A percentile compares a stretch with the other conserved stretches of the same genome.
Evolutionary conservation across 345 rosid species (phyloP).

Genomic region (Linum trigynum): DNA sequence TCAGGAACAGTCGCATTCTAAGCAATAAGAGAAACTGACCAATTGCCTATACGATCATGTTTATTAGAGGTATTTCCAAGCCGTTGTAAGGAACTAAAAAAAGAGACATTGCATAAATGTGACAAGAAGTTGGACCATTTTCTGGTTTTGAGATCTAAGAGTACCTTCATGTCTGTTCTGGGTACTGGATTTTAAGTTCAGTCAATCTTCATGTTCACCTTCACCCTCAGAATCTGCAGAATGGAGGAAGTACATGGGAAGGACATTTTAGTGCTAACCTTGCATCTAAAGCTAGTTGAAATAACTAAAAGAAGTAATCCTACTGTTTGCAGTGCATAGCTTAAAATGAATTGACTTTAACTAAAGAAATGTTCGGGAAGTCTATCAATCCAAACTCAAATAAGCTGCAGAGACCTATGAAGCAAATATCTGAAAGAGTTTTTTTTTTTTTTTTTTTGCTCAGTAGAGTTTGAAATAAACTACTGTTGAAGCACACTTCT

Average conservation of each 20-base stretch:
- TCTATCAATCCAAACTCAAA: not conserved
- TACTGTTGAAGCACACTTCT: no score
- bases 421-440: no score
- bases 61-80: no score
- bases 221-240: constrained; percentile 40
- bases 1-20: no score
- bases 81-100: no score
- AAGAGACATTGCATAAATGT: no score
- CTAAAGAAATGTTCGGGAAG: not conserved
- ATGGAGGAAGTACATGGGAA: not conserved
- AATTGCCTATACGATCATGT: no score
- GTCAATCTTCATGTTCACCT: constrained; percentile 43
- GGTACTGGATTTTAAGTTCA: not conserved
- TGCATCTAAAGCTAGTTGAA: not conserved
- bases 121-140: no score
- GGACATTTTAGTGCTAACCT: not conserved
- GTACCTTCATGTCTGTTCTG: constrained; percentile 1
- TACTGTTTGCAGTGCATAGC: no score
- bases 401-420: not conserved
- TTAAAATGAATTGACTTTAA: not conserved
- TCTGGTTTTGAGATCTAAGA: not conserved
- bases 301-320: not conserved
- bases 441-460: no score
- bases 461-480: no score
- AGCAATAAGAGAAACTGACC: no score